Evolutionary conservation across 352 stramenopile species (phyloP), one percentile per base, ranked within the genome.

Genomic region (Phytophthora kernoviae): DNA sequence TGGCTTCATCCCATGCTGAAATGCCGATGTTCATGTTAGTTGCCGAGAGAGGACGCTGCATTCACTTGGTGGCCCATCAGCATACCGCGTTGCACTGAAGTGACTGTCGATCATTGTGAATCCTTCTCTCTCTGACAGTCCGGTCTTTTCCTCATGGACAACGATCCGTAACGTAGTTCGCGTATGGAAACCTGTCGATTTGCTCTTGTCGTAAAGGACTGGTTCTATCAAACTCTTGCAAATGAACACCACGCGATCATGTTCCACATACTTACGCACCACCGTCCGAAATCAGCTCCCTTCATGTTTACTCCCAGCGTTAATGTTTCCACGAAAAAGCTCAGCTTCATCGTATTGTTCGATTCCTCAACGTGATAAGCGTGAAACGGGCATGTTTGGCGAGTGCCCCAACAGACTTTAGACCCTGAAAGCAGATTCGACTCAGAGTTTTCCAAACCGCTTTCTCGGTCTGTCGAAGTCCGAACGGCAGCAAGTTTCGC

Each of bases 401-500:
- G 2, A 52, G 12, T 4, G 33, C 20, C 33, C 43, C 14, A 2
- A 62, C 22, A 14, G 6, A 20, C 0, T n/a, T 1, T 34, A 66
- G 22, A 0, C 22, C 30, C 26, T 66, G 30, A 1, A 65, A 45
- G 2, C 15, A 12, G 2, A 49, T 54, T 20, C 34, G 30, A 12
- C 24, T 11, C 30, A 64, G 40, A 2, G 18, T 15, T 18, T 55
- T 58, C 46, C 52, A 59, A 20, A 67, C 18, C 1, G 63, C 57
- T 30, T 42, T 41, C 20, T 56, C 49, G 1, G 57, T 59, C 1
- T 24, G 42, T 8, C 17, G 17, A 4, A 56, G 12, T 5, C 53
- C 46, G 26, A 78, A 78, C 1, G 70, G 70, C 17, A 78, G 34
- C 7, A 39, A 2, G 2, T 68, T 54, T 7, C 50, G 47, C n/a